Conservation (phyloP, 75 land plant genomes). For the Larix kaempferi region DNA sequence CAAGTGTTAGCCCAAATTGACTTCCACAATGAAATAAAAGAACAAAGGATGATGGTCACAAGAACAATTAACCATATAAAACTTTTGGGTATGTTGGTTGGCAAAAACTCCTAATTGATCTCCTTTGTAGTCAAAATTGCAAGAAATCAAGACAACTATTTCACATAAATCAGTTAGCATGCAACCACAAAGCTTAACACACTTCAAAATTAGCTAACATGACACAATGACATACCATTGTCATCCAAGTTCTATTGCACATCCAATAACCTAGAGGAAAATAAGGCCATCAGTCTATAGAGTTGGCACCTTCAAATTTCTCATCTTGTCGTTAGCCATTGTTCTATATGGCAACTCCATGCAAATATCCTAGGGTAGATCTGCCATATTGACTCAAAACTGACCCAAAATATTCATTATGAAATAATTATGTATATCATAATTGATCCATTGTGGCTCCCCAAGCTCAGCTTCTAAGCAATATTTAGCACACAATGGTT, state of each 20-base stretch:
- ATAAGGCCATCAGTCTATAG: constrained; percentile 95
- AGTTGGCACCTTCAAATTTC: constrained; percentile 89
- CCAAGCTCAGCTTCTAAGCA: constrained; percentile 97
- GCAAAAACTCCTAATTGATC: not conserved
- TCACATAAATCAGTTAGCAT: not conserved
- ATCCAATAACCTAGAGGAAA: constrained; percentile 98
- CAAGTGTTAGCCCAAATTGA: not conserved
- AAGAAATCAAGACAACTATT: not conserved
- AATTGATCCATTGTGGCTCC: constrained; percentile 95
- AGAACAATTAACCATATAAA: not conserved
- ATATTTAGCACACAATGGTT: constrained; percentile 81
- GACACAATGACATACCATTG: constrained; percentile 67
- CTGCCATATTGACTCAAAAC: constrained; percentile 98
- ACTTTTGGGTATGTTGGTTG: too few relatives aligned
- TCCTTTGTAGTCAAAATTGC: not conserved
- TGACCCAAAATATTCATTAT: constrained; percentile 94
- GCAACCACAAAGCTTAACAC: not conserved
- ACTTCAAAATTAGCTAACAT: not conserved
- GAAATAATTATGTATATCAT: constrained; percentile 82
- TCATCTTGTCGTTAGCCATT: constrained; percentile 99
- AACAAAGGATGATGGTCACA: not conserved
- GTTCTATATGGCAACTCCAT: constrained; percentile 99
- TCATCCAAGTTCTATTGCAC: constrained; percentile 99
- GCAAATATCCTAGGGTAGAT: constrained; percentile 99
- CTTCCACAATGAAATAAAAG: not conserved